phyloP scores from a whole-genome alignment of 2,329 filamentous ascomycete species.

The Hypoxylon sp. region DNA sequence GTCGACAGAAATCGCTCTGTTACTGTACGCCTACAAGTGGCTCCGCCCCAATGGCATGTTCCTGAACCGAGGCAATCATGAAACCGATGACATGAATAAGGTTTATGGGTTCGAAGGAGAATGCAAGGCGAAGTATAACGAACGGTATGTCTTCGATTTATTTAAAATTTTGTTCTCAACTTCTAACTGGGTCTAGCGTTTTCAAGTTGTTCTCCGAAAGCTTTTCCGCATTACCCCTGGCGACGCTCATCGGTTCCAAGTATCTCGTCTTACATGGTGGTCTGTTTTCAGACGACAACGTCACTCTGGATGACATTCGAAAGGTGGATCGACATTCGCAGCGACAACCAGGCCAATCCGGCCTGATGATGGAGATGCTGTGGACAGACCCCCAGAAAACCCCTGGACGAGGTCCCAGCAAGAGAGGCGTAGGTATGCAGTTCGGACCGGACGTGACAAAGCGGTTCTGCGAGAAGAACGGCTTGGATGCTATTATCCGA shows the following conservation, averaged over 20 bases:
- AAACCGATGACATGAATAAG: conserved; percentile 99
- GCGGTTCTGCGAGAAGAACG: conserved; percentile 96
- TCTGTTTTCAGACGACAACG: conserved; percentile 94
- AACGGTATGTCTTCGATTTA: conserved; percentile 64
- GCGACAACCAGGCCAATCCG: conserved; percentile 91
- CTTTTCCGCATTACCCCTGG: conserved; percentile 93
- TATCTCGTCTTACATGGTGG: conserved; percentile 95
- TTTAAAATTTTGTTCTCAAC: conserved; percentile 6
- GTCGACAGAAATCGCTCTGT: conserved; percentile 95
- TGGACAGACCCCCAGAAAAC: conserved; percentile 96
- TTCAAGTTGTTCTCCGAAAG: conserved; percentile 99
- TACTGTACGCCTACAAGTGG: conserved; percentile 98
- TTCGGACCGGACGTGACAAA: conserved; percentile 98
- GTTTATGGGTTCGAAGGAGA: conserved; percentile 99
- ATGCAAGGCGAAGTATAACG: conserved; percentile 98
- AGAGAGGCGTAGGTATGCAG: conserved; percentile 95
- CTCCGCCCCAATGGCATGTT: conserved; percentile 89
- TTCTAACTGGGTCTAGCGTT: conserved; percentile 64
- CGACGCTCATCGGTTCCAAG: conserved; percentile 91
- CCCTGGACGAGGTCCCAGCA: conserved; percentile 91
- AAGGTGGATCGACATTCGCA: conserved; percentile 93
- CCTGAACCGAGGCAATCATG: conserved; percentile 97
- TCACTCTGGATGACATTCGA: conserved; percentile 92
- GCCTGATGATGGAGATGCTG: conserved; percentile 99
- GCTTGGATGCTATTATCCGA: conserved; percentile 92